phyloP scores from a whole-genome alignment of 306 rosid genomes.

The Styphnolobium japonicum region DNA sequence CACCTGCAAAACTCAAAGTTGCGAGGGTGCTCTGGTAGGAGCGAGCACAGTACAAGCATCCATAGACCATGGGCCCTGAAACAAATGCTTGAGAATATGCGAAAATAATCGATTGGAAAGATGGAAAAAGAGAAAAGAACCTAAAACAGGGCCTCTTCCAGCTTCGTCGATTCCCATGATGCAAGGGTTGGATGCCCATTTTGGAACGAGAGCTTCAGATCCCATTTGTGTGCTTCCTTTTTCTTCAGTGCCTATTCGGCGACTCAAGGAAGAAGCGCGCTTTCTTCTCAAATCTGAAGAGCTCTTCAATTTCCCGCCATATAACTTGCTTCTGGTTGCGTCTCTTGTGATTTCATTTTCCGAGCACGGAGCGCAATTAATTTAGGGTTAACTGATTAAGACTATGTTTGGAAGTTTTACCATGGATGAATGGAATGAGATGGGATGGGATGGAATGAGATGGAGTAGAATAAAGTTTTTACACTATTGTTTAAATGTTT shows the following conservation, averaged over 20 bases:
- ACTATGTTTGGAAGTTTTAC: no score
- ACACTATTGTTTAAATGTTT: no score
- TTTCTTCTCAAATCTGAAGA: background rate
- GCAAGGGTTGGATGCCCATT: constrained; percentile 77
- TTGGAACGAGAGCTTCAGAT: constrained; percentile 41
- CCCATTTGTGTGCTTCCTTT: constrained; percentile 38
- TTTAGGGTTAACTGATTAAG: no score
- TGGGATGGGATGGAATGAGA: no score
- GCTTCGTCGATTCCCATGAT: constrained; percentile 96
- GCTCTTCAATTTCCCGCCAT: constrained; percentile 35
- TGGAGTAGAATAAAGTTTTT: no score
- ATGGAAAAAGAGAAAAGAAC: constrained; percentile 11
- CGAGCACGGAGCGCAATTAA: background rate
- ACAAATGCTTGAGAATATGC: background rate
- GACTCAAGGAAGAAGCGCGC: background rate
- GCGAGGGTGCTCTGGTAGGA: constrained; percentile 72
- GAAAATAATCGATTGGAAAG: background rate
- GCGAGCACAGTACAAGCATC: constrained; percentile 70
- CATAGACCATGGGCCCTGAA: constrained; percentile 89
- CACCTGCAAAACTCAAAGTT: constrained; percentile 81
- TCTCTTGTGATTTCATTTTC: no score
- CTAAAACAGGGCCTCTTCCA: constrained; percentile 96
- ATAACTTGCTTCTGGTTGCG: background rate
- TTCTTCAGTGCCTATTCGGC: no score
- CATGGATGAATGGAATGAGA: no score